Evolutionary conservation across 2,329 filamentous ascomycete species (phyloP).

Genomic region (Graphiopsis chlorocephala): DNA sequence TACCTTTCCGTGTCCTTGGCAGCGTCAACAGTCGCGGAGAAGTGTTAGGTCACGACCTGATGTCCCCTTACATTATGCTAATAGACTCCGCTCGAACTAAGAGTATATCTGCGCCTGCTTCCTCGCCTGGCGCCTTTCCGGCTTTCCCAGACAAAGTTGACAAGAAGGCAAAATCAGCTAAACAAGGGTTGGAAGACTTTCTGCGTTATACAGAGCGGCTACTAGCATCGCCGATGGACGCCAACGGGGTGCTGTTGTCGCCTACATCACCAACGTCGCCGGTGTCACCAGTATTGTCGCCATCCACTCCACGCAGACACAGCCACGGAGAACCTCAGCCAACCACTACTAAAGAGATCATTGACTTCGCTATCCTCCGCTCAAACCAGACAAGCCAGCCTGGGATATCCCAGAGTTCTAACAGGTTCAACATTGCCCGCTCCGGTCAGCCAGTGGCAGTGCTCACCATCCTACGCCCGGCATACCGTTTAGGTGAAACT

Average conservation of each 20-base stretch:
- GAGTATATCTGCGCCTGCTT: conserved; percentile 32
- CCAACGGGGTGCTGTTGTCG: conserved; percentile 63
- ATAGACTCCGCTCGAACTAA: conserved; percentile 69
- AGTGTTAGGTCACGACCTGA: conserved; percentile 87
- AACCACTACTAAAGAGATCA: conserved; percentile 73
- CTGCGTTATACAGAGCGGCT: conserved; percentile 74
- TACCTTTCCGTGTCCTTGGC: conserved; percentile 89
- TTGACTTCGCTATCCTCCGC: conserved; percentile 85
- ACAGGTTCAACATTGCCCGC: conserved; percentile 90
- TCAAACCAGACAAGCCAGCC: conserved; percentile 60
- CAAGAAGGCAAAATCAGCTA: conserved; percentile 39
- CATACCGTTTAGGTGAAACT: conserved; percentile 85
- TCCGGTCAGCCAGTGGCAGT: conserved; percentile 90
- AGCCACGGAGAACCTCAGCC: conserved; percentile 43
- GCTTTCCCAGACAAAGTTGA: conserved; percentile 27
- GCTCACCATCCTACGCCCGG: conserved; percentile 81
- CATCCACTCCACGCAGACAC: conserved; percentile 53
- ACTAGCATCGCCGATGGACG: conserved; percentile 57
- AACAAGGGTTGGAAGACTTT: conserved; percentile 60
- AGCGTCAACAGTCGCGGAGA: conserved; percentile 88
- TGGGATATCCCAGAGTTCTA: conserved; percentile 68
- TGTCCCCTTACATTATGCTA: conserved; percentile 88
- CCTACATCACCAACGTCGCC: conserved; percentile 56
- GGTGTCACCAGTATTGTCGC: conserved; percentile 40
- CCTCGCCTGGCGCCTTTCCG: conserved; percentile 17